Percentiles rank a stretch among this genome's conserved stretches.
phyloP scores from a whole-genome alignment of 202 grass and related monocot species.

The Panicum hallii region DNA sequence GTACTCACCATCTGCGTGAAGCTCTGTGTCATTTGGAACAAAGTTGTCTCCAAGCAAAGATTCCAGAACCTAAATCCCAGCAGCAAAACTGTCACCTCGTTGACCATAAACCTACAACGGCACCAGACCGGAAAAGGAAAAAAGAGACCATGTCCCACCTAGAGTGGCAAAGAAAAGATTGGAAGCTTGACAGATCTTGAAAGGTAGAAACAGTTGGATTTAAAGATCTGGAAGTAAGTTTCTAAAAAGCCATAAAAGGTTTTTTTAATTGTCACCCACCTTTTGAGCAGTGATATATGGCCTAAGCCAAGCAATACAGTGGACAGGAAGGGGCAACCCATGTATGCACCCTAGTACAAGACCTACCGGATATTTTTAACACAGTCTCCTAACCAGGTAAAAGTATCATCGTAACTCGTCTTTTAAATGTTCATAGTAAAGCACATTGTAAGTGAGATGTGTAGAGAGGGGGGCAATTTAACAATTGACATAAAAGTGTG shows the following conservation, averaged over 20 bases:
- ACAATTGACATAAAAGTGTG: background rate
- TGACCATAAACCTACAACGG: background rate
- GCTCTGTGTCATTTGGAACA: constrained; percentile 95
- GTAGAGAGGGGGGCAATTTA: constrained; percentile 3
- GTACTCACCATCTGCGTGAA: constrained; percentile 69
- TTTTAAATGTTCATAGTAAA: background rate
- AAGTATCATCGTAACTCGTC: background rate
- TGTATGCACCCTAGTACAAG: background rate
- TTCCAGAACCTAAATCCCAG: constrained; percentile 75
- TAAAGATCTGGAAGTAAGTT: background rate
- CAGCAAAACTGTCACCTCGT: constrained; percentile 32
- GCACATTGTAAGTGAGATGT: background rate
- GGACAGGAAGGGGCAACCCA: background rate
- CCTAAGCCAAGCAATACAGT: background rate
- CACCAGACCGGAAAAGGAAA: background rate
- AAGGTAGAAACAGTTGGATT: constrained; percentile 14
- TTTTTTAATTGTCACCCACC: background rate
- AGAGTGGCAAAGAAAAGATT: background rate
- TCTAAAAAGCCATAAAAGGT: background rate
- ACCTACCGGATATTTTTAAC: constrained; percentile 19
- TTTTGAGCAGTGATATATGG: constrained; percentile 1
- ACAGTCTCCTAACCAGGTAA: constrained; percentile 19
- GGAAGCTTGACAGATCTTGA: background rate
- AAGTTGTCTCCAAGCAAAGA: constrained; percentile 75
- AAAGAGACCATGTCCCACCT: background rate